These are phyloP conservation scores for Stentor roeselii DNA, from an alignment of 73 alveolate species.

Conservation along the genomic window DNA sequence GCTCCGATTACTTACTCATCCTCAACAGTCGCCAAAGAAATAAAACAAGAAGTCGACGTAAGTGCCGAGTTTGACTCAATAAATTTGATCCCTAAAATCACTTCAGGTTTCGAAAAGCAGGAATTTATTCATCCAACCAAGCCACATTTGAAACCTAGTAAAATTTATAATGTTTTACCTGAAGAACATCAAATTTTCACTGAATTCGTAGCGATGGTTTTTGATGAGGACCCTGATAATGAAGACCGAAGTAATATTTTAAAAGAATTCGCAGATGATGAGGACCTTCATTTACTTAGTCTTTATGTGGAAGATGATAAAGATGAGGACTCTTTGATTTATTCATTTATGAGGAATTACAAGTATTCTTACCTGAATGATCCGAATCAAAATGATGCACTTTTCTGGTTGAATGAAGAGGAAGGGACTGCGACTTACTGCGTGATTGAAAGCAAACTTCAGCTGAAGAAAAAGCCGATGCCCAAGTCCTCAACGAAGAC, in stretches of 20 bases:
- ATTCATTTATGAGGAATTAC: slow-evolving; percentile 7
- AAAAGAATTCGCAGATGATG: slow-evolving; percentile 11
- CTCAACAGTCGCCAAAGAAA: not conserved
- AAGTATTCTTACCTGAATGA: slow-evolving; percentile 12
- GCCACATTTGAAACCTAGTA: not conserved
- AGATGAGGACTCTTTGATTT: not conserved
- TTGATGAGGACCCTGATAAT: slow-evolving; percentile 22
- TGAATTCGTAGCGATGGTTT: not conserved
- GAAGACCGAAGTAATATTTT: not conserved
- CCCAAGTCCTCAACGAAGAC: not conserved
- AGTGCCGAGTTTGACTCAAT: not conserved
- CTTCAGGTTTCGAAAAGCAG: not conserved
- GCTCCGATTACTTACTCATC: slow-evolving; percentile 7
- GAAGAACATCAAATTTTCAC: not conserved
- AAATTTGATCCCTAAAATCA: not conserved
- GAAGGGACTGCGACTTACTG: not conserved
- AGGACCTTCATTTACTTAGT: not conserved
- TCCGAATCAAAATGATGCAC: slow-evolving; percentile 16
- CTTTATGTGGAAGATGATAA: not conserved
- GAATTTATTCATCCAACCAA: slow-evolving; percentile 24
- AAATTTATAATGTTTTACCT: slow-evolving; percentile 15
- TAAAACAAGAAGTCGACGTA: not conserved
- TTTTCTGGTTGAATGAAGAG: slow-evolving; percentile 1
- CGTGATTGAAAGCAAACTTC: not conserved
- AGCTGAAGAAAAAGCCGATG: not conserved